Conservation (phyloP, 2,329 filamentous ascomycete genomes). For the Exophiala xenobiotica region DNA sequence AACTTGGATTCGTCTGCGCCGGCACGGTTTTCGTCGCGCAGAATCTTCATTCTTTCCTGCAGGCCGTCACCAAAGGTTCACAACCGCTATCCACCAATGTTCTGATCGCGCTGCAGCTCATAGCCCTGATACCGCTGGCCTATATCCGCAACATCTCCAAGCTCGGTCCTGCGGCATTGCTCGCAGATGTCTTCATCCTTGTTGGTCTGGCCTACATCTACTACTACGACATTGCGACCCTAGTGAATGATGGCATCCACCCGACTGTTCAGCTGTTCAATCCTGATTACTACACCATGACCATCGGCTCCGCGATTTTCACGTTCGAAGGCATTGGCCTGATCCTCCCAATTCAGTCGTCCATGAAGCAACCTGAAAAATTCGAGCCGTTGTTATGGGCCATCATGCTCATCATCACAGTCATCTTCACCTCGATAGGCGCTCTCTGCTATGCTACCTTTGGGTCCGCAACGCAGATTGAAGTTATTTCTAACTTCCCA, state of each 20-base stretch:
- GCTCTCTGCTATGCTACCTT: constrained; percentile 74
- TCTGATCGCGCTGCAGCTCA: constrained; percentile 66
- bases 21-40: constrained; percentile 76
- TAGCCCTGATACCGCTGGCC: constrained; percentile 64
- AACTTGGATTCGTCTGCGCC: constrained; percentile 75
- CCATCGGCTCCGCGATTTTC: constrained; percentile 72
- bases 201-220: constrained; percentile 72
- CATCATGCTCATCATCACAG: constrained; percentile 72
- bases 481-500: constrained; percentile 74
- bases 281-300: constrained; percentile 66
- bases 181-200: constrained; percentile 71
- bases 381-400: constrained; percentile 65
- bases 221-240: constrained; percentile 63
- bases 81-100: constrained; percentile 55
- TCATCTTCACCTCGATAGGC: constrained; percentile 70
- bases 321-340: constrained; percentile 77
- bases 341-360: constrained; percentile 73
- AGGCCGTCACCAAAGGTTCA: constrained; percentile 55
- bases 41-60: constrained; percentile 66
- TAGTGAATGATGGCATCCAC: constrained; percentile 58
- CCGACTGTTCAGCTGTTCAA: constrained; percentile 68
- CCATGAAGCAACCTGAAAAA: constrained; percentile 68
- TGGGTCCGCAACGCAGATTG: constrained; percentile 65
- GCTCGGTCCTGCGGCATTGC: constrained; percentile 65
- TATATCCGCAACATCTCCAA: constrained; percentile 75